Conservation (phyloP, 495 filamentous ascomycete genomes). For the Massariosphaeria phaeospora region DNA sequence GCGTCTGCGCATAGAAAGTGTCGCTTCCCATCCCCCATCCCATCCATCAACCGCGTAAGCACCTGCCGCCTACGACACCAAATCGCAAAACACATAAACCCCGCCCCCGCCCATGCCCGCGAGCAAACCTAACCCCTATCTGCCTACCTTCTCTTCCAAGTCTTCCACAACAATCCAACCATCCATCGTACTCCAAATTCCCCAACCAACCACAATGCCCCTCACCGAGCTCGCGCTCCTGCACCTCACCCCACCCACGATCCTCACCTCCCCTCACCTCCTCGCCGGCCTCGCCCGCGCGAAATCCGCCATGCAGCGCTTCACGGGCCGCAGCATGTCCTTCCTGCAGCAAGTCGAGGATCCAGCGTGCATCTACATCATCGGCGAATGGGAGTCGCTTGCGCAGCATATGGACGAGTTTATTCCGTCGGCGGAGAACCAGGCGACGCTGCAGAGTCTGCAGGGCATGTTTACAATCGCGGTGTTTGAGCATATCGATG, state of each 20-base stretch:
- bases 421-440: conserved; percentile 35
- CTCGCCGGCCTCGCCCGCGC: conserved; percentile 9
- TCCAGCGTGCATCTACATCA: conserved; percentile 18
- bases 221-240: conserved; percentile 29
- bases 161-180: too few species aligned
- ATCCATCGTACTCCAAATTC: too few species aligned
- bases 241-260: conserved; percentile 10
- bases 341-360: conserved; percentile 31
- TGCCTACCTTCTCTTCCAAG: too few species aligned
- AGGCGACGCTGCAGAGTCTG: conserved; percentile 43
- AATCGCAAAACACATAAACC: too few species aligned
- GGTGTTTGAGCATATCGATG: conserved; percentile 41
- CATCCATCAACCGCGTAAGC: too few species aligned
- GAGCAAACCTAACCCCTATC: too few species aligned
- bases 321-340: conserved; percentile 13
- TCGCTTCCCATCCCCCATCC: too few species aligned
- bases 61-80: too few species aligned
- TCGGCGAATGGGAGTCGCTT: conserved; percentile 27
- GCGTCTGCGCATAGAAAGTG: too few species aligned
- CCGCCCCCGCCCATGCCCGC: too few species aligned
- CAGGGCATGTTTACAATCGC: conserved; percentile 43
- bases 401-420: conserved; percentile 16
- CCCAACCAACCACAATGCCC: too few species aligned
- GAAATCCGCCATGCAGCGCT: conserved; percentile 9
- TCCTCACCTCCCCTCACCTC: conserved; percentile 2